Evolutionary conservation across 2,329 filamentous ascomycete species (phyloP), one percentile per base, ranked within the genome.

Genomic region (Tothia fuscella): DNA sequence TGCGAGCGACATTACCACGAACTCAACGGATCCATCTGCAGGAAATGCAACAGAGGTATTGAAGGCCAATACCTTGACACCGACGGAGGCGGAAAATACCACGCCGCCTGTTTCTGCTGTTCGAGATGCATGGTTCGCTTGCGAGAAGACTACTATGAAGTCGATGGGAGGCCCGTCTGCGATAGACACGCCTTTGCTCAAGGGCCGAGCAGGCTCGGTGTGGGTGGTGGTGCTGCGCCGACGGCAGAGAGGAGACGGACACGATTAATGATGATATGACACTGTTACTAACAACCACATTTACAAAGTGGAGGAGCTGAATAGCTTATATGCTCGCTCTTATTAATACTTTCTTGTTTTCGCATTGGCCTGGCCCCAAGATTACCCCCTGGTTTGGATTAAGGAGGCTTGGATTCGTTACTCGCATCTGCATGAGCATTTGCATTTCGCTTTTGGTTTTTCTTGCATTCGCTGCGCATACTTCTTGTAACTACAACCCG

Each of bases 31-130:
- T 93, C 85, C 35, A 65, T 95, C 1, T 98, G 91, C 57, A 73
- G 74, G 13, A 72, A 72, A 22, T 98, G 91, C 59, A 74, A 82
- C 48, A 68, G 69, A 9, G 91, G 91, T 12, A 96, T 98, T 50
- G 91, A 98, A 60, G 91, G 91, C 0, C 80, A 88, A 51, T 98
- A 93, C 53, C 69, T 95, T 28, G 87, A 94, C 57, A 93, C 91
- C 22, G 82, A 86, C 52, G 61, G 67, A 29, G 66, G 71, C 25
- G 71, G 77, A 51, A 95, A 95, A 58, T 91, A 87, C 60, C 91
- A 98, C 58, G 76, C 85, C 0, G 69, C 74, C 6, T 98, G 91
- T 62, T 85, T 98, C 63, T 80, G 78, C 37, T 96, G 91, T 56
- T 71, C 72, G 37, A 80, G 85, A 50, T 96, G 89, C 56, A 74